phyloP scores from a whole-genome alignment of 768 basidiomycete genomes.

The Suillus clintonianus region DNA sequence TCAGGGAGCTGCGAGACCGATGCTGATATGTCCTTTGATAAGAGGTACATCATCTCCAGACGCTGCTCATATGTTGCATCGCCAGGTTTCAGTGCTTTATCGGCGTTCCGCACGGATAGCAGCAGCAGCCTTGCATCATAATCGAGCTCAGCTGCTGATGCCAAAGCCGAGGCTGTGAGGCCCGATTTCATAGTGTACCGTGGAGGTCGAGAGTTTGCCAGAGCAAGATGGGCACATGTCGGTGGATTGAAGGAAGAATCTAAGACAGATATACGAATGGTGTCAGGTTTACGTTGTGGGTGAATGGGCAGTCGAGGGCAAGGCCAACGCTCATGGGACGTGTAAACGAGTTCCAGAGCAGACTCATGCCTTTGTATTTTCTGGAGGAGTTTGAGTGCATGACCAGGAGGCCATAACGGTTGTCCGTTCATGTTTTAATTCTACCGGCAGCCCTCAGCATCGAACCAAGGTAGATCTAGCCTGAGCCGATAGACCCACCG shows the following conservation, averaged over 20 bases:
- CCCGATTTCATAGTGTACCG: background rate
- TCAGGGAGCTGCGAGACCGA: background rate
- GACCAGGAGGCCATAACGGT: slow-evolving; percentile 12
- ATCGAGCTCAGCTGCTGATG: slow-evolving; percentile 21
- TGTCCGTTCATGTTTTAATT: background rate
- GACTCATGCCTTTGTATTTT: slow-evolving; percentile 47
- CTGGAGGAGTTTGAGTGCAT: slow-evolving; percentile 21
- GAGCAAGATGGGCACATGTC: slow-evolving; percentile 78
- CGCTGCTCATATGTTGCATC: slow-evolving; percentile 81
- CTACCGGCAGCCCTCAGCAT: background rate
- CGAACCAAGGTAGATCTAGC: background rate
- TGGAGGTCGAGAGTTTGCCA: slow-evolving; percentile 49
- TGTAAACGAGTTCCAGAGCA: slow-evolving; percentile 60
- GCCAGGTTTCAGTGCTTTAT: slow-evolving; percentile 69
- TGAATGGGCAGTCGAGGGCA: slow-evolving; percentile 26
- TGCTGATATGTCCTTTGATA: slow-evolving; percentile 49
- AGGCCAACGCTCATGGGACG: slow-evolving; percentile 69
- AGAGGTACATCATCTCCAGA: slow-evolving; percentile 82
- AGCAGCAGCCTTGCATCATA: slow-evolving; percentile 80
- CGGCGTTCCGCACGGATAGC: slow-evolving; percentile 84
- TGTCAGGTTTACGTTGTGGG: slow-evolving; percentile 7
- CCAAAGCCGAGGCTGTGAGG: background rate
- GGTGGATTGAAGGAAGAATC: slow-evolving; percentile 96
- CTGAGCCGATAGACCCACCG: background rate
- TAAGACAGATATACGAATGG: slow-evolving; percentile 67